Percentiles rank a stretch among this genome's conserved stretches.
These are phyloP conservation scores for Solanum acaule DNA, from an alignment of 257 asterid genomes.

Conservation along the genomic window DNA sequence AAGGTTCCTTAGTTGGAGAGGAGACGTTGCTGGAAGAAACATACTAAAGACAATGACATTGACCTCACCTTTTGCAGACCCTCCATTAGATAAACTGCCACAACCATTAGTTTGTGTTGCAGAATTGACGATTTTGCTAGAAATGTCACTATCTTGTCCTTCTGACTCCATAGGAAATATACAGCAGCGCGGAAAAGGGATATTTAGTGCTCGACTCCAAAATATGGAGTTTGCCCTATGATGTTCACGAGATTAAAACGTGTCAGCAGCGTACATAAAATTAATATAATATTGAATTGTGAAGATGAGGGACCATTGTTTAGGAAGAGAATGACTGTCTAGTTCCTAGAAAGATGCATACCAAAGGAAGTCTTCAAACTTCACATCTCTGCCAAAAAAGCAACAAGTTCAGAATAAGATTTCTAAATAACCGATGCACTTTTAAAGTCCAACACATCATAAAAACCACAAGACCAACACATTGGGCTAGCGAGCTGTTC, in stretches of 20 bases:
- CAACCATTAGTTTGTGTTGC: conserved; percentile 9
- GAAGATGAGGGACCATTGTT: not conserved
- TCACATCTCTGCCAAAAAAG: conserved; percentile 62
- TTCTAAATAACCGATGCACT: not conserved
- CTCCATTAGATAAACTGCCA: conserved; percentile 27
- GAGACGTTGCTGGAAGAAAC: not conserved
- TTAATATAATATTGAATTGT: not conserved
- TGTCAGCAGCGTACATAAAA: conserved; percentile 11
- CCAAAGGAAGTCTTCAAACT: conserved; percentile 91
- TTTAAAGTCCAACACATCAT: not conserved
- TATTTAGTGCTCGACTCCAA: conserved; percentile 93
- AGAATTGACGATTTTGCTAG: conserved; percentile 7
- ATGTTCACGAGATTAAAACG: not conserved
- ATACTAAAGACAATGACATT: conserved; percentile 2
- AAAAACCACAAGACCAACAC: not conserved
- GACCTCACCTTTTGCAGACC: conserved; percentile 34
- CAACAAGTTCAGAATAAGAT: conserved; percentile 9
- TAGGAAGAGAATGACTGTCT: not conserved
- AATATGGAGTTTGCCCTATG: conserved; percentile 93
- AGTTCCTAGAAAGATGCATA: conserved; percentile 21
- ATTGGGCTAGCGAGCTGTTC: not conserved
- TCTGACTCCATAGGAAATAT: conserved; percentile 31
- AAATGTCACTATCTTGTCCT: conserved; percentile 19
- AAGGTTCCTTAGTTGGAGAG: not conserved
- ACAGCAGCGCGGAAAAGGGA: conserved; percentile 64